Percentiles rank a stretch among this genome's conserved stretches.
Conservation (phyloP, 2,329 filamentous ascomycete genomes). For the Fusarium chaquense region DNA sequence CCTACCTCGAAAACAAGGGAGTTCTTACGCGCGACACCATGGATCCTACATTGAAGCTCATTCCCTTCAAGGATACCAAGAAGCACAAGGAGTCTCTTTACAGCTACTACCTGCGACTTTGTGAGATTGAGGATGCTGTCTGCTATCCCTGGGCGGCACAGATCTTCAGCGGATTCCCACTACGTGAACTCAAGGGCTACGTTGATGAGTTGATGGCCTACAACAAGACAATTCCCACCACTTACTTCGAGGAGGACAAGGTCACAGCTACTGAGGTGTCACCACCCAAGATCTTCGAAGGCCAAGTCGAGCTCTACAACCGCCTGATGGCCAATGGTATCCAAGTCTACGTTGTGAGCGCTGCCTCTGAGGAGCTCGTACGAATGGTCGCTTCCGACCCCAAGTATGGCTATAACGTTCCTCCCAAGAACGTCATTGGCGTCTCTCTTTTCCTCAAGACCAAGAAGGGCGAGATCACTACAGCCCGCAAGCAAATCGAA, state of each 20-base stretch:
- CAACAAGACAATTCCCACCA: constrained; percentile 53
- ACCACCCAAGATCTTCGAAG: constrained; percentile 54
- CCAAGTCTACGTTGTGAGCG: constrained; percentile 58
- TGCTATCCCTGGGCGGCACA: constrained; percentile 60
- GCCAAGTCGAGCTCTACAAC: constrained; percentile 59
- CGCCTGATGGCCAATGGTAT: constrained; percentile 58
- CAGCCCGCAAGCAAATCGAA: constrained; percentile 56
- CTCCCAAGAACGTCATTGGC: constrained; percentile 58
- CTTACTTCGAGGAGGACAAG: constrained; percentile 53
- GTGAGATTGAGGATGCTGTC: constrained; percentile 56
- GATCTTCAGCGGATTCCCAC: constrained; percentile 56
- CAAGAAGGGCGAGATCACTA: constrained; percentile 49
- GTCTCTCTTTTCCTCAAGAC: constrained; percentile 55
- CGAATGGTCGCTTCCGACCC: constrained; percentile 60
- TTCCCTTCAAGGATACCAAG: constrained; percentile 57
- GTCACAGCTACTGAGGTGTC: constrained; percentile 48
- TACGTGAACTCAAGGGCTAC: constrained; percentile 60
- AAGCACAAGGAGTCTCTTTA: constrained; percentile 57
- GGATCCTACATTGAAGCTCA: constrained; percentile 56
- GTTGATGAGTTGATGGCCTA: constrained; percentile 61
- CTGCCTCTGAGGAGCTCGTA: constrained; percentile 59
- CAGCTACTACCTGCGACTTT: constrained; percentile 60
- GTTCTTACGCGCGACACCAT: constrained; percentile 56
- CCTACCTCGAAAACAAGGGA: constrained; percentile 57
- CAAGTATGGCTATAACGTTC: constrained; percentile 60